Conservation (phyloP, 805 yeast genomes). For the Pichia scutulata region DNA sequence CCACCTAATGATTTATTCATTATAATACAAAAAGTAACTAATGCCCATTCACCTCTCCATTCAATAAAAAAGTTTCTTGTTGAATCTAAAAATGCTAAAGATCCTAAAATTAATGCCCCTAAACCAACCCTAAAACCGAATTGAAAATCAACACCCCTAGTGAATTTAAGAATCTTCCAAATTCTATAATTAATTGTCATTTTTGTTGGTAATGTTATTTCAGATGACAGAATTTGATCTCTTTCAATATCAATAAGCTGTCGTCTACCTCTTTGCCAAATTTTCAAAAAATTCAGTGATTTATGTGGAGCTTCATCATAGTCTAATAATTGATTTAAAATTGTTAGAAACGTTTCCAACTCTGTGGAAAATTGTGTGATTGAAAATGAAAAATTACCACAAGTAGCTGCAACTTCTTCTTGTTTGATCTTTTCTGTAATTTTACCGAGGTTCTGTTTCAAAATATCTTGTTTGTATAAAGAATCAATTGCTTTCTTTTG, state of each 20-base stretch:
- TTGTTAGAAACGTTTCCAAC: slow-evolving; percentile 38
- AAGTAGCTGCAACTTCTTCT: slow-evolving; percentile 77
- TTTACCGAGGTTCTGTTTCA: slow-evolving; percentile 32
- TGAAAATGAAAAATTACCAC: slow-evolving; percentile 70
- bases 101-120: slow-evolving; percentile 60
- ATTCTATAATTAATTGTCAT: slow-evolving; percentile 25
- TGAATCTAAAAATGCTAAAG: slow-evolving; percentile 56
- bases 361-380: slow-evolving; percentile 58
- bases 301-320: slow-evolving; percentile 12
- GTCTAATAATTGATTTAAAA: slow-evolving; percentile 28
- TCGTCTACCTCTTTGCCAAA: slow-evolving; percentile 34
- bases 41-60: slow-evolving; percentile 81
- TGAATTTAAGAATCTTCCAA: slow-evolving; percentile 44
- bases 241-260: slow-evolving; percentile 1
- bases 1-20: slow-evolving; percentile 85
- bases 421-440: slow-evolving; percentile 45
- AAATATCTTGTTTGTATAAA: slow-evolving; percentile 50
- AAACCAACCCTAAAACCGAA: slow-evolving; percentile 75
- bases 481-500: slow-evolving; percentile 50
- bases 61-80: slow-evolving; percentile 47
- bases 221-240: slow-evolving; percentile 10
- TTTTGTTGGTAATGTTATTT: neutral
- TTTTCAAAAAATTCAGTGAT: slow-evolving; percentile 46
- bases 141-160: slow-evolving; percentile 61
- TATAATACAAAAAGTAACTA: slow-evolving; percentile 74